Conservation (phyloP, 1,284 basidiomycete species). For the Rhizoctonia solani region DNA sequence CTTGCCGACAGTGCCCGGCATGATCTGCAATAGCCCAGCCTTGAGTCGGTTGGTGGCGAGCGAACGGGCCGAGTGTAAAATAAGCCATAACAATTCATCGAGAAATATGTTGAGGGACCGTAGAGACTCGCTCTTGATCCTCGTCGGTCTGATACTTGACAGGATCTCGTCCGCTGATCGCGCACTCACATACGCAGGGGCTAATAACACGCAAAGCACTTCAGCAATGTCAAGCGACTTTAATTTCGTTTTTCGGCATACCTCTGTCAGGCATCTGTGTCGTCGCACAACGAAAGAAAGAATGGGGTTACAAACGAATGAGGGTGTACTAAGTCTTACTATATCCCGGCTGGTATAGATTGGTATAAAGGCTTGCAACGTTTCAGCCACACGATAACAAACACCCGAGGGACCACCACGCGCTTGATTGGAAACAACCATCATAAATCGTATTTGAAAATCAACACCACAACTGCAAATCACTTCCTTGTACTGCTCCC, state of each 20-base stretch:
- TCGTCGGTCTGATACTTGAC: constrained; percentile 87
- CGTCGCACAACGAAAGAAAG: background rate
- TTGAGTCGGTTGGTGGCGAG: constrained; percentile 76
- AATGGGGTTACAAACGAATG: constrained; percentile 14
- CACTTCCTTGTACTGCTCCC: no score
- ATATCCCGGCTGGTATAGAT: background rate
- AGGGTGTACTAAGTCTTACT: constrained; percentile 5
- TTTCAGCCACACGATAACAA: constrained; percentile 30
- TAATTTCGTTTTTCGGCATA: background rate
- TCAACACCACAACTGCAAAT: background rate
- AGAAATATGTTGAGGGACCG: constrained; percentile 79
- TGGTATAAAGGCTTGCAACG: background rate
- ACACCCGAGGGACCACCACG: background rate
- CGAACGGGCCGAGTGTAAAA: constrained; percentile 73
- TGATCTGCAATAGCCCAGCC: constrained; percentile 67
- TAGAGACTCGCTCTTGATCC: constrained; percentile 74
- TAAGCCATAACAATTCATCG: constrained; percentile 81
- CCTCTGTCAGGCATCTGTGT: constrained; percentile 17
- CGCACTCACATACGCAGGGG: constrained; percentile 73
- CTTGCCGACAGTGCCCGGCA: constrained; percentile 81
- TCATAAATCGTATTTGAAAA: background rate
- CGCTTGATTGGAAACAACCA: background rate
- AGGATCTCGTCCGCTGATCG: constrained; percentile 86
- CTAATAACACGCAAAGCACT: constrained; percentile 42
- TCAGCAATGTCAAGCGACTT: background rate